Percentiles rank a stretch among this genome's conserved stretches.
Conservation (phyloP, 495 filamentous ascomycete genomes). For the Lophiostoma macrostomum region DNA sequence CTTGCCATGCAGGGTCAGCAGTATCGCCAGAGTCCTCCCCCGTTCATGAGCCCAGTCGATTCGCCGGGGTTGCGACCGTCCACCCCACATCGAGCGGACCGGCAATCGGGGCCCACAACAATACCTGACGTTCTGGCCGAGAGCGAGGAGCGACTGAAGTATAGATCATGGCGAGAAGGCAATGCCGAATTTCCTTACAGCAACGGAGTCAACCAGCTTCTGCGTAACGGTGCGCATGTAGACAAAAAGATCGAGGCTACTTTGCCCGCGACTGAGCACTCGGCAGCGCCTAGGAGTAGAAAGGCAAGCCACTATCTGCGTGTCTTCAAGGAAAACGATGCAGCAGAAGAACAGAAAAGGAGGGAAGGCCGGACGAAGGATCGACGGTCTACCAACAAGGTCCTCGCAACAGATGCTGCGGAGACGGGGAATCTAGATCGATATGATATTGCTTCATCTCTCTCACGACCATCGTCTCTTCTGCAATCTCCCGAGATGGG, state of each 20-base stretch:
- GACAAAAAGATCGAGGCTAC: slow-evolving; percentile 84
- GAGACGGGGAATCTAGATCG: no score
- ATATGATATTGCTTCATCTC: background rate
- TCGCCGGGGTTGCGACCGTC: slow-evolving; percentile 29
- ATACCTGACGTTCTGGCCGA: slow-evolving; percentile 7
- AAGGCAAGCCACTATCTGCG: slow-evolving; percentile 92
- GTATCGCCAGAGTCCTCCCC: slow-evolving; percentile 22
- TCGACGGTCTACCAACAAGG: slow-evolving; percentile 11
- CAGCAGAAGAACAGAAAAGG: slow-evolving; percentile 47
- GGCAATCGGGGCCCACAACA: background rate
- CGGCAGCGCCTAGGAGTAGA: slow-evolving; percentile 70
- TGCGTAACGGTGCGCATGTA: slow-evolving; percentile 47
- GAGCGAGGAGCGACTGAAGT: slow-evolving; percentile 34
- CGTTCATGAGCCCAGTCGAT: slow-evolving; percentile 37
- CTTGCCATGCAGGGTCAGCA: slow-evolving; percentile 13
- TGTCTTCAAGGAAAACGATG: slow-evolving; percentile 87
- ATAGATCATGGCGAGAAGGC: slow-evolving; percentile 44
- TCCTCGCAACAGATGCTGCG: background rate
- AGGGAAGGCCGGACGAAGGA: slow-evolving; percentile 35
- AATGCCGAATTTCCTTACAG: slow-evolving; percentile 31
- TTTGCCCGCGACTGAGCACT: slow-evolving; percentile 65
- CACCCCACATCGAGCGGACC: slow-evolving; percentile 19
- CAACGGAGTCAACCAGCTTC: slow-evolving; percentile 7
- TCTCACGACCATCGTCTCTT: slow-evolving; percentile 5
- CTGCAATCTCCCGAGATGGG: slow-evolving; percentile 5